Evolutionary conservation across 2,329 filamentous ascomycete genomes (phyloP).

Genomic region (Neodidymelliopsis sp.): DNA sequence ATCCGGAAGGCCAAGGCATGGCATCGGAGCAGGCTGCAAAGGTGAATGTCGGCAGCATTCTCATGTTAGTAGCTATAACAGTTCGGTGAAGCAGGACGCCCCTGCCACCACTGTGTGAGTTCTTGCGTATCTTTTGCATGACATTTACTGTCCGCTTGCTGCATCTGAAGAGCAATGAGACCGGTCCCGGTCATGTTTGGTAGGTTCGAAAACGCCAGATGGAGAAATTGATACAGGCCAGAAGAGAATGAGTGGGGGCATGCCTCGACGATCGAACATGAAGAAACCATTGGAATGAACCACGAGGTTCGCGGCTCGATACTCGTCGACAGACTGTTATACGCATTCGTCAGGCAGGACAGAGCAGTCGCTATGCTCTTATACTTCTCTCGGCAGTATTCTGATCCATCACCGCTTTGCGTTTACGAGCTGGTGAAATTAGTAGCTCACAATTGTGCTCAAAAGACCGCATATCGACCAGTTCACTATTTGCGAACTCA

Average conservation of each 20-base stretch:
- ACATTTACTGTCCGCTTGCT: too few relatives aligned
- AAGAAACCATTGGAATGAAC: too few relatives aligned
- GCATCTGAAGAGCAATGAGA: too few relatives aligned
- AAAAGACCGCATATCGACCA: constrained; percentile 4
- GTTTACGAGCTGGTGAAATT: not conserved
- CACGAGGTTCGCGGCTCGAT: too few relatives aligned
- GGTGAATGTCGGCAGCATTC: not conserved
- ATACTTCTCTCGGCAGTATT: not conserved
- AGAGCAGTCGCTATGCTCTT: not conserved
- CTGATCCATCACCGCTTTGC: not conserved
- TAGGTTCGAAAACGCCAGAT: too few relatives aligned
- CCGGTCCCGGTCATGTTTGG: too few relatives aligned
- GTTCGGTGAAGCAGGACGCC: not conserved
- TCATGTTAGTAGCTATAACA: not conserved
- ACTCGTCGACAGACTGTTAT: not conserved
- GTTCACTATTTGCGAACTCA: not conserved
- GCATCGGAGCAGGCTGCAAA: not conserved
- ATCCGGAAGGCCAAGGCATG: constrained; percentile 5
- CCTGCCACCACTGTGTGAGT: not conserved
- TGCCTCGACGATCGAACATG: too few relatives aligned
- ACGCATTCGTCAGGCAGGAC: not conserved
- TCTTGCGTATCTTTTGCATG: not conserved
- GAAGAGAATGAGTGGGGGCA: too few relatives aligned
- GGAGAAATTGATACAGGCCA: too few relatives aligned
- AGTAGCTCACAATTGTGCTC: constrained; percentile 2